Conservation (phyloP, 208 protist genomes). For the Jaenimonas drosophilae region DNA sequence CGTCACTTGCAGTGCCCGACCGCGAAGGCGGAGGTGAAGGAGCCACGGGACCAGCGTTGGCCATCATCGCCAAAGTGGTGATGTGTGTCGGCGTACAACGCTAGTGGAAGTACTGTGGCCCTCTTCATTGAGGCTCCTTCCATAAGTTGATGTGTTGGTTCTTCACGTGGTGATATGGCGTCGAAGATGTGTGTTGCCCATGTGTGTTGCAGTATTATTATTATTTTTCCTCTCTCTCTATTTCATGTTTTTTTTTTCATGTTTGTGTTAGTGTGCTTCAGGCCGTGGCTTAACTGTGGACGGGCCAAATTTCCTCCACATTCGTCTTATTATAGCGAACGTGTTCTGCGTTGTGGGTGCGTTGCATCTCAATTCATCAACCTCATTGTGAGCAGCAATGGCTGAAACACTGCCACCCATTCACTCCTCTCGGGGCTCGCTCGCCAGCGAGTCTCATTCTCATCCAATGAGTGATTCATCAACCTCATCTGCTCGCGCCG, state of each 20-base stretch:
- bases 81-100: neutral
- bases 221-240: constrained; percentile 3
- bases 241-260: neutral
- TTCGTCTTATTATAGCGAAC: no score
- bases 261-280: no score
- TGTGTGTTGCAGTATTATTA: constrained; percentile 1
- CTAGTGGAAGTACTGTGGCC: neutral
- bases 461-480: no score
- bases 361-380: no score
- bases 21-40: constrained; percentile 54
- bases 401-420: no score
- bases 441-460: no score
- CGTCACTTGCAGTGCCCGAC: constrained; percentile 50
- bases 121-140: neutral
- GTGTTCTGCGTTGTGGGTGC: no score
- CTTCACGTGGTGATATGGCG: neutral
- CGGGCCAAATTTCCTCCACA: no score
- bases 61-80: constrained; percentile 87
- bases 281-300: no score
- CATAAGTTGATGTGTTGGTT: neutral
- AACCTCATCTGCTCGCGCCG: no score
- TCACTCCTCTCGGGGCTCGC: no score
- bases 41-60: constrained; percentile 86
- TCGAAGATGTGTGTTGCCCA: neutral
- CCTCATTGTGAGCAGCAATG: no score